Base-by-base conservation (phyloP, 768 basidiomycete species). In the Agaricus blazei region DNA sequence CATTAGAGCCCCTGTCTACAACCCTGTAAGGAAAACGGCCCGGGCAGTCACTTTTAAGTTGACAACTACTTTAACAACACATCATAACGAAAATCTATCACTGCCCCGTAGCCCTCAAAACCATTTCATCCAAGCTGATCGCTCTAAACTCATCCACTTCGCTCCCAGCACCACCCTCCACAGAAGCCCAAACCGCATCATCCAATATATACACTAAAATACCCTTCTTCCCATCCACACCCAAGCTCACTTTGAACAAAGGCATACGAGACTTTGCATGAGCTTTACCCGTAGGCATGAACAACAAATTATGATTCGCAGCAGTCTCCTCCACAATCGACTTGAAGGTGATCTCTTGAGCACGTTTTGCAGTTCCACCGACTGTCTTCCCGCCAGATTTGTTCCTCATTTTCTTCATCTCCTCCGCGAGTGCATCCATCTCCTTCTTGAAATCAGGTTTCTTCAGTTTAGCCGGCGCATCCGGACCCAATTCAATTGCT, bases 301-400 rank as follows among this genome's bases (percentile, higher is more conserved):
- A 92, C 38, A 99, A 68, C 62, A 98, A 72, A 69, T 98, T 92
- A 67, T 93, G 86, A 19, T 83, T 72, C 1, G 92, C 84, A 2
- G 90, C 90, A 64, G 77, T 87, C 27, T 97, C 96, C 69, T 98
- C 97, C 49, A 94, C 95, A 54, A 98, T 88, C 4, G 89, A 80
- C 15, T 88, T 80, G 82, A 98, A 98, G 2, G 93, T 95, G 62
- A 98, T 86, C 65, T 97, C 95, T 50, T 88, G 81, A 2, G 80
- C 72, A 12, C 40, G 40, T 28, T 83, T 79, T 7, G 81, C 70
- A 0, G 34, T 34, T 31, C 31, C 14, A 24, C 34, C 7, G 1
- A 37, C 59, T 50, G 74, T 75, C 27, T 70, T 65, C 51, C 70
- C 68, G 0, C 61, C 60, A 51, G 55, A 28, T 26, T 56, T 49